Conservation (phyloP, 1,284 basidiomycete species). For the Naganishia cerealis region DNA sequence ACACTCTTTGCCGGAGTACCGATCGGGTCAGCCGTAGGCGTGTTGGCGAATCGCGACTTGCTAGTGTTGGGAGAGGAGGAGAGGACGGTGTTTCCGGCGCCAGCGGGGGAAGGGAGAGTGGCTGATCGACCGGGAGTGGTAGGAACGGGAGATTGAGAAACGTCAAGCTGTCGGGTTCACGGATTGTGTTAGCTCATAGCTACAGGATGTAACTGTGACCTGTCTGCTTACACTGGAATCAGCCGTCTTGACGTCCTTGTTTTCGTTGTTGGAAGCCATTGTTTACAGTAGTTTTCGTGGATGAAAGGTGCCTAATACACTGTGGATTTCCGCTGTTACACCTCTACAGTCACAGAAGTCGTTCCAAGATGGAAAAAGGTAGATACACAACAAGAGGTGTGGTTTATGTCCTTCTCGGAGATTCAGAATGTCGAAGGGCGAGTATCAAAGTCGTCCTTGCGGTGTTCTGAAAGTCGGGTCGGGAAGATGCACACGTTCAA, state of each 20-base stretch:
- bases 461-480: slow-evolving; percentile 7
- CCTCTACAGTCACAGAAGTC: slow-evolving; percentile 7
- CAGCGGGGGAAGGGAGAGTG: slow-evolving; percentile 22
- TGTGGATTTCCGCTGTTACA: not conserved
- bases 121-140: slow-evolving; percentile 22
- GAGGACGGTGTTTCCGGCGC: slow-evolving; percentile 7
- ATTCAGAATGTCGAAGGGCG: not conserved
- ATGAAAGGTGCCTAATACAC: slow-evolving; percentile 8
- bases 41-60: slow-evolving; percentile 27
- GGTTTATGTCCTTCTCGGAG: not conserved
- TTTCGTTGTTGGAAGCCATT: slow-evolving; percentile 7
- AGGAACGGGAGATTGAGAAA: slow-evolving; percentile 9
- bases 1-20: slow-evolving; percentile 6
- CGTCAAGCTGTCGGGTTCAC: slow-evolving; percentile 1
- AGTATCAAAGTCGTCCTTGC: slow-evolving; percentile 3
- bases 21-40: slow-evolving; percentile 14
- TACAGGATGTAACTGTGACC: not conserved
- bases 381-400: slow-evolving; percentile 1
- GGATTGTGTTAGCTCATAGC: not conserved
- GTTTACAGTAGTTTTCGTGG: slow-evolving; percentile 8
- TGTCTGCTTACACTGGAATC: slow-evolving; percentile 1
- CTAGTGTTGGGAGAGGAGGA: slow-evolving; percentile 29
- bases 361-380: not conserved
- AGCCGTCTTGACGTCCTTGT: slow-evolving; percentile 6
- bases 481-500: not conserved